phyloP scores from a whole-genome alignment of 1,284 basidiomycete genomes.

The Somion occarium region DNA sequence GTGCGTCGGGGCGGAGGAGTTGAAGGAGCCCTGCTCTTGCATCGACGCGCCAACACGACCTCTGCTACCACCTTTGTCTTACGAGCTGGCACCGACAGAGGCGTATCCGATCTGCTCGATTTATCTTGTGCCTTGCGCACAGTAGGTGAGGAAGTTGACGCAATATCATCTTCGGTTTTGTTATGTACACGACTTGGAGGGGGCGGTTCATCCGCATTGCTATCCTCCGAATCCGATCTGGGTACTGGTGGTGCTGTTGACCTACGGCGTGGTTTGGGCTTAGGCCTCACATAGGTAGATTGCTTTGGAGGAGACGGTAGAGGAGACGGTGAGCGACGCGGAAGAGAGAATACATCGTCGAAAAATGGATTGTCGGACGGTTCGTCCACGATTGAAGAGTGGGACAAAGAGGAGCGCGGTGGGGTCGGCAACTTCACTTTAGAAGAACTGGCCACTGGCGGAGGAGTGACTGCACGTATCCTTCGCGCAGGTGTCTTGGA shows the following conservation, averaged over 20 bases:
- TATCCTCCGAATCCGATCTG: too few species aligned
- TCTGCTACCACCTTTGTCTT: constrained; percentile 9
- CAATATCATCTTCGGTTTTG: constrained; percentile 3
- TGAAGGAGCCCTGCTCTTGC: background rate
- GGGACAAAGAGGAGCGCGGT: constrained; percentile 21
- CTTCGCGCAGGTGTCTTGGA: constrained; percentile 8
- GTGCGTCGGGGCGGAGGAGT: background rate
- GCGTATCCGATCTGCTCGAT: background rate
- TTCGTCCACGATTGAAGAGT: constrained; percentile 14
- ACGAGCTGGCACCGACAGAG: background rate
- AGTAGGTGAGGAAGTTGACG: constrained; percentile 5
- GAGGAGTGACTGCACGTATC: constrained; percentile 2
- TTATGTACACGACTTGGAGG: background rate
- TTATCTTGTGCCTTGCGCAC: too few species aligned
- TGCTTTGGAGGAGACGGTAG: background rate
- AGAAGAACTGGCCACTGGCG: constrained; percentile 6
- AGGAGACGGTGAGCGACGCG: background rate
- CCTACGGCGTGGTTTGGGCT: constrained; percentile 8
- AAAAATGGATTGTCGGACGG: background rate
- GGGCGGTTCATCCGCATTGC: too few species aligned
- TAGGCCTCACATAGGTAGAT: constrained; percentile 5
- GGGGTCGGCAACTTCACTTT: constrained; percentile 36
- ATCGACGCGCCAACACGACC: constrained; percentile 9
- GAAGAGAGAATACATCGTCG: background rate
- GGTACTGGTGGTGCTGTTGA: too few species aligned